Percentiles rank a stretch among this genome's conserved stretches.
Evolutionary conservation across 1,284 basidiomycete genomes (phyloP).

Genomic region (Leccinum fallax): DNA sequence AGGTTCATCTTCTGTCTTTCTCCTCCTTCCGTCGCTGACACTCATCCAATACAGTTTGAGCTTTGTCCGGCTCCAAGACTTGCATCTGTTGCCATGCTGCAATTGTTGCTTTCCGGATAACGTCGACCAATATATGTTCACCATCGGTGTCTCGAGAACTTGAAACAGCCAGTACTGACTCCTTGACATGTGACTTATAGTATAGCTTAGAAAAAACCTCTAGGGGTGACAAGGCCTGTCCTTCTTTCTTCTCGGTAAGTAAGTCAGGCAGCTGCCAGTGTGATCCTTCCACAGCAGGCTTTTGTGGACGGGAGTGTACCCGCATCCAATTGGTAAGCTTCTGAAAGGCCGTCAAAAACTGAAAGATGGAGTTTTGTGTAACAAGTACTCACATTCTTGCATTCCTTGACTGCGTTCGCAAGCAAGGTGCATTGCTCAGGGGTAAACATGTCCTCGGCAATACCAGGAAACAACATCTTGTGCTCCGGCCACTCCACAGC

Average conservation of each 20-base stretch:
- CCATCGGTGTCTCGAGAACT: no score
- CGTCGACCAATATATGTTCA: not conserved
- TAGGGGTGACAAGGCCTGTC: not conserved
- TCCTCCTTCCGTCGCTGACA: not conserved
- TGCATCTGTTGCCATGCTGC: not conserved
- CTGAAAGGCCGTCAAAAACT: not conserved
- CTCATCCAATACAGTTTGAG: not conserved
- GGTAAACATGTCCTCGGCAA: not conserved
- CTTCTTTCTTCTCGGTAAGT: not conserved
- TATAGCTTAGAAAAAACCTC: not conserved
- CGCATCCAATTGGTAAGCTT: not conserved
- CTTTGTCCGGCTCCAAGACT: not conserved
- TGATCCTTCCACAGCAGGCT: not conserved
- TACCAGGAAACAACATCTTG: not conserved
- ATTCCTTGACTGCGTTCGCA: not conserved
- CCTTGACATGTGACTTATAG: not conserved
- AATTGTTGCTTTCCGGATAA: not conserved
- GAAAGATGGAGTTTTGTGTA: not conserved
- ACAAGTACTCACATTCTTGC: not conserved
- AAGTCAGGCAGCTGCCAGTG: not conserved
- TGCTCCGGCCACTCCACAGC: not conserved
- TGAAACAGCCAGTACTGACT: not conserved
- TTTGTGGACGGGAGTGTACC: not conserved
- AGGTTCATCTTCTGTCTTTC: not conserved
- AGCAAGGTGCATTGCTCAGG: not conserved